Percentiles rank a stretch among this genome's conserved stretches.
These are phyloP conservation scores for Cladosporium sp. DNA, from an alignment of 2,329 filamentous ascomycete species.

Conservation along the genomic window DNA sequence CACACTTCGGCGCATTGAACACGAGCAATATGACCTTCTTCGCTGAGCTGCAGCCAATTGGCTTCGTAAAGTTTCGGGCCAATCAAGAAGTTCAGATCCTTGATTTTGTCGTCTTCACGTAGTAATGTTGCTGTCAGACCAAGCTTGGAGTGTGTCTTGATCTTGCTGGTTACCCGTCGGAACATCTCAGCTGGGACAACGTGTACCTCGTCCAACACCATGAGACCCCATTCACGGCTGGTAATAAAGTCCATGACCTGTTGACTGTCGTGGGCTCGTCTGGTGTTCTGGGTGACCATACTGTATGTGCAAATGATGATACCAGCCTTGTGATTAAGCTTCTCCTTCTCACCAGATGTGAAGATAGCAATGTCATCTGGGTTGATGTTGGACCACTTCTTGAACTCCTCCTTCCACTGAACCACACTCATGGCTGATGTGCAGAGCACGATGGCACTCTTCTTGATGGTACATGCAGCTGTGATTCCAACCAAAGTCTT, in stretches of 20 bases:
- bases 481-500: conserved; percentile 99
- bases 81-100: conserved; percentile 93
- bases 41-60: conserved; percentile 98
- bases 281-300: conserved; percentile 92
- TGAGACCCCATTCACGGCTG: conserved; percentile 88
- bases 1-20: conserved; percentile 98
- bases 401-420: conserved; percentile 93
- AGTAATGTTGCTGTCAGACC: conserved; percentile 90
- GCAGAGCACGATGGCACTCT: conserved; percentile 89
- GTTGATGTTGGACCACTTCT: conserved; percentile 98
- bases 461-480: conserved; percentile 95
- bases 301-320: conserved; percentile 97
- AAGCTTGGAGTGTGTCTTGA: conserved; percentile 92
- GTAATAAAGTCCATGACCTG: conserved; percentile 97
- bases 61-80: conserved; percentile 97
- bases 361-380: conserved; percentile 92
- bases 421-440: conserved; percentile 97
- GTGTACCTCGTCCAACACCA: conserved; percentile 96
- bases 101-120: conserved; percentile 97
- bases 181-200: conserved; percentile 97
- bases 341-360: conserved; percentile 84
- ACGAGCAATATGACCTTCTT: conserved; percentile 92
- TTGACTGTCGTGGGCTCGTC: conserved; percentile 83
- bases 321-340: conserved; percentile 82
- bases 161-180: conserved; percentile 83